A percentile compares a stretch with the other conserved stretches of the same genome.
Evolutionary conservation across 495 filamentous ascomycete species (phyloP).

Genomic region (Beverwykella pulmonaria): DNA sequence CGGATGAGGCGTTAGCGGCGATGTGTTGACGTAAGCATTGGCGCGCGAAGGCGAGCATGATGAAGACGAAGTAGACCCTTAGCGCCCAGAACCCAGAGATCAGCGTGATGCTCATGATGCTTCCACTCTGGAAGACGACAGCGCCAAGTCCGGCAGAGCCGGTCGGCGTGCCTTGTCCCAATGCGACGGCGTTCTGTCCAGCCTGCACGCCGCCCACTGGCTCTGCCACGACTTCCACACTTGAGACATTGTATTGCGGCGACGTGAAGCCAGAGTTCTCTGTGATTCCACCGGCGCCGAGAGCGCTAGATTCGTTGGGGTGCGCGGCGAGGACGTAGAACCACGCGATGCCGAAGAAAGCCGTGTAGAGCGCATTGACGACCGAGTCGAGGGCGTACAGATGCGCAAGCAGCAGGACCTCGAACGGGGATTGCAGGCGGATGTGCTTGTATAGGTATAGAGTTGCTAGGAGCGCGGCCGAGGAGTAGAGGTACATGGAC

Average conservation of each 20-base stretch:
- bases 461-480: slow-evolving; percentile 63
- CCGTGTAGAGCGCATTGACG: slow-evolving; percentile 76
- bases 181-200: slow-evolving; percentile 56
- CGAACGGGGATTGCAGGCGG: slow-evolving; percentile 37
- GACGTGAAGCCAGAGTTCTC: slow-evolving; percentile 70
- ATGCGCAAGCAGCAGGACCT: slow-evolving; percentile 51
- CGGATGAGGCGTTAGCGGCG: slow-evolving; percentile 29
- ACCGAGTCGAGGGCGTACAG: slow-evolving; percentile 74
- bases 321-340: slow-evolving; percentile 69
- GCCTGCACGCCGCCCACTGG: slow-evolving; percentile 48
- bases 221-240: slow-evolving; percentile 54
- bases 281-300: slow-evolving; percentile 56
- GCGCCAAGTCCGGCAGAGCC: slow-evolving; percentile 46
- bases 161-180: slow-evolving; percentile 45
- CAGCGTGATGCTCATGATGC: slow-evolving; percentile 72
- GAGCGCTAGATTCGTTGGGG: slow-evolving; percentile 35
- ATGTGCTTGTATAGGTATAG: slow-evolving; percentile 65
- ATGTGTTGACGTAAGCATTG: slow-evolving; percentile 64
- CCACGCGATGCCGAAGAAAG: slow-evolving; percentile 79
- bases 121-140: slow-evolving; percentile 66
- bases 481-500: slow-evolving; percentile 75
- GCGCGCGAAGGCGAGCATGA: slow-evolving; percentile 79
- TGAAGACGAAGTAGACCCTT: slow-evolving; percentile 73
- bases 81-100: slow-evolving; percentile 71
- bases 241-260: slow-evolving; percentile 63